These are phyloP conservation scores for Camelina sativa DNA, from an alignment of 345 rosid genomes.

Conservation along the genomic window DNA sequence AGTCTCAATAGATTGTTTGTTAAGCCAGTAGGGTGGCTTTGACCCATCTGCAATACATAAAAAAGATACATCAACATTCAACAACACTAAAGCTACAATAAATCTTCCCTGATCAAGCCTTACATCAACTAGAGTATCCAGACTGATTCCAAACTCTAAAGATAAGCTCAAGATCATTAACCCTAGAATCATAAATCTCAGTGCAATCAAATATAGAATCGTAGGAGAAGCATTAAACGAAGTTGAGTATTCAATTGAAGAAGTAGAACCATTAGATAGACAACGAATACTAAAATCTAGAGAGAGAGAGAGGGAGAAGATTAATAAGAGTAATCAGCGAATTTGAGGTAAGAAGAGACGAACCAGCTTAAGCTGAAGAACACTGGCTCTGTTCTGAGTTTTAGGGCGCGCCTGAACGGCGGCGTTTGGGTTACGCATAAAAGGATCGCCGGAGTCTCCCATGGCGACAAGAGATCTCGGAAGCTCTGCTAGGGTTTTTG, in stretches of 20 bases:
- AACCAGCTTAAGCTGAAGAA: constrained; percentile 98
- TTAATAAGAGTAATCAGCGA: background rate
- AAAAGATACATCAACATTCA: background rate
- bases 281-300: background rate
- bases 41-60: constrained; percentile 74
- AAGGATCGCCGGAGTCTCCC: constrained; percentile 81
- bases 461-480: constrained; percentile 46
- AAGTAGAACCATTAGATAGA: background rate
- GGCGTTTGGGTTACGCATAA: constrained; percentile 86
- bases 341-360: constrained; percentile 32
- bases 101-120: background rate
- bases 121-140: background rate
- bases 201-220: background rate
- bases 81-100: background rate
- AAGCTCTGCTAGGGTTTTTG: constrained; percentile 45
- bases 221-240: background rate
- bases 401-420: constrained; percentile 85
- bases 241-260: background rate
- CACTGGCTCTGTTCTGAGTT: constrained; percentile 86
- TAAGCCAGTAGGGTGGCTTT: constrained; percentile 92
- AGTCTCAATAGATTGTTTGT: constrained; percentile 83
- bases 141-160: background rate
- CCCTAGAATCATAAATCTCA: background rate
- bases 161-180: background rate
- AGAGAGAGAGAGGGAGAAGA: no score